phyloP scores from a whole-genome alignment of 2,329 filamentous ascomycete genomes.

The Aspergillus piperis region DNA sequence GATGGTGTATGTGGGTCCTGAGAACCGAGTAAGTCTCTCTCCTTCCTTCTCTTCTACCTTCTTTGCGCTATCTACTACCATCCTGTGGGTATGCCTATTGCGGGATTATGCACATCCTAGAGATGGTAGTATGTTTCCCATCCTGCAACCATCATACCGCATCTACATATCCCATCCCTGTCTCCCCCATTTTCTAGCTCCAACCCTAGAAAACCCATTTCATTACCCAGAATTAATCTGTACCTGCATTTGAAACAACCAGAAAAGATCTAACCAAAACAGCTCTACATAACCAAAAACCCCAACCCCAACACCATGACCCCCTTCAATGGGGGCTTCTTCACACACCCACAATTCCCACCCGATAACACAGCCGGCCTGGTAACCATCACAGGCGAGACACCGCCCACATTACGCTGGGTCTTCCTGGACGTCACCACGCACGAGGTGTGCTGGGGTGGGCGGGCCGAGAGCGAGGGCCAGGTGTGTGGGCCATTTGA shows the following conservation, averaged over 20 bases:
- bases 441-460: slow-evolving; percentile 28
- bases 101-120: not conserved
- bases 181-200: too few relatives aligned
- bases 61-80: too few relatives aligned
- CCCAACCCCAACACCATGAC: slow-evolving; percentile 17
- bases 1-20: slow-evolving; percentile 7
- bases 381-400: slow-evolving; percentile 27
- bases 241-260: too few relatives aligned
- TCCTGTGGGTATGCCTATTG: too few relatives aligned
- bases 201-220: too few relatives aligned
- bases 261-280: not conserved
- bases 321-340: slow-evolving; percentile 28
- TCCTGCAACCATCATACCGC: not conserved
- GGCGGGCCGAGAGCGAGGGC: slow-evolving; percentile 25
- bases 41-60: not conserved
- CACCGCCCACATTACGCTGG: slow-evolving; percentile 27
- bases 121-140: not conserved
- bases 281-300: slow-evolving; percentile 27
- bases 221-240: too few relatives aligned
- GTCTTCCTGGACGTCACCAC: slow-evolving; percentile 28
- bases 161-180: too few relatives aligned
- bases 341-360: slow-evolving; percentile 26
- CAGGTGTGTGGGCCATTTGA: slow-evolving; percentile 27
- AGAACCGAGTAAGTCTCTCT: not conserved
- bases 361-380: slow-evolving; percentile 26